Evolutionary conservation across 2,329 filamentous ascomycete species (phyloP).

Genomic region (Microdochium trichocladiopsis): DNA sequence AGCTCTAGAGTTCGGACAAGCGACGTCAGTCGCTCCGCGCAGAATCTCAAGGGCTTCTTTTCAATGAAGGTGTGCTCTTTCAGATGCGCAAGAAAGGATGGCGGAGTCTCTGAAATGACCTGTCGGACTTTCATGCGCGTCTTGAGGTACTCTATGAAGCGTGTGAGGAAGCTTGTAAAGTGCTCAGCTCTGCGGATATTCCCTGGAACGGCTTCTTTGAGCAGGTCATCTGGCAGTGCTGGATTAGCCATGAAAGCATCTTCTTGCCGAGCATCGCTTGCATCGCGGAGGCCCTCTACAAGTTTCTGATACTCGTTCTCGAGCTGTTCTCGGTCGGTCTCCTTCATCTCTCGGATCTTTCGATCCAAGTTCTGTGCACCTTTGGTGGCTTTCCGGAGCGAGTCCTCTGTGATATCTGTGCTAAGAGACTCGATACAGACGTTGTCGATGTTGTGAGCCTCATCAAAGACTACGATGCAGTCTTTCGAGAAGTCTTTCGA

Average conservation of each 20-base stretch:
- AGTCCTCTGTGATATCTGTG: slow-evolving; percentile 95
- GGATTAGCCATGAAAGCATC: slow-evolving; percentile 98
- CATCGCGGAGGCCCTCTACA: slow-evolving; percentile 82
- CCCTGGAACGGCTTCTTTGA: slow-evolving; percentile 92
- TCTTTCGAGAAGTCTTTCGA: slow-evolving; percentile 96
- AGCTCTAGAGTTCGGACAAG: slow-evolving; percentile 91
- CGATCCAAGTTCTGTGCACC: slow-evolving; percentile 87
- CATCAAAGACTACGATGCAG: slow-evolving; percentile 97
- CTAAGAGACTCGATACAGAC: slow-evolving; percentile 97
- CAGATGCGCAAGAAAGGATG: slow-evolving; percentile 86
- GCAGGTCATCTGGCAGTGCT: slow-evolving; percentile 83
- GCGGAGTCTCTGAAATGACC: slow-evolving; percentile 93
- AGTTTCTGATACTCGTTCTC: slow-evolving; percentile 94
- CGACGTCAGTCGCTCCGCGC: slow-evolving; percentile 88
- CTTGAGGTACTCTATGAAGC: slow-evolving; percentile 96
- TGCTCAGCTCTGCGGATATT: slow-evolving; percentile 96
- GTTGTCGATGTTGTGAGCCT: slow-evolving; percentile 99
- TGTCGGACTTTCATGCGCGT: slow-evolving; percentile 98
- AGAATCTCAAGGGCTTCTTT: slow-evolving; percentile 89
- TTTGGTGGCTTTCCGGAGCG: slow-evolving; percentile 79
- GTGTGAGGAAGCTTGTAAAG: slow-evolving; percentile 88
- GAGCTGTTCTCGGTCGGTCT: slow-evolving; percentile 88
- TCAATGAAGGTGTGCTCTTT: slow-evolving; percentile 97
- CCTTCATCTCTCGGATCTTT: slow-evolving; percentile 90
- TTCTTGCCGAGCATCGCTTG: slow-evolving; percentile 84